These are phyloP conservation scores for Pestalotiopsis sp. DNA, from an alignment of 2,329 filamentous ascomycete species.

Conservation along the genomic window DNA sequence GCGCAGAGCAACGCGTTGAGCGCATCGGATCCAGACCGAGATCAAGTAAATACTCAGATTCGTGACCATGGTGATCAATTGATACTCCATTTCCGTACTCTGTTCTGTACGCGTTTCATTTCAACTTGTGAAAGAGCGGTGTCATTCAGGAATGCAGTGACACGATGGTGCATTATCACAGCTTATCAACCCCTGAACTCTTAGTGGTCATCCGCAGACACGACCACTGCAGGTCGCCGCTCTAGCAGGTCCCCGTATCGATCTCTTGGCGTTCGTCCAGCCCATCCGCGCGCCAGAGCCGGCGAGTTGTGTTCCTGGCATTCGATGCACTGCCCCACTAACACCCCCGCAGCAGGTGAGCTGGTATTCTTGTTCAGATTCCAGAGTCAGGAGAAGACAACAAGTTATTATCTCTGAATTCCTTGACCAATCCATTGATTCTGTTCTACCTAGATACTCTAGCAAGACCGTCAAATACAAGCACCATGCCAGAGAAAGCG, in stretches of 20 bases:
- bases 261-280: neutral
- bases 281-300: neutral
- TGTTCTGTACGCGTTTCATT: neutral
- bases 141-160: neutral
- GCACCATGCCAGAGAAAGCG: constrained; percentile 22
- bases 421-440: neutral
- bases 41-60: no score
- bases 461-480: neutral
- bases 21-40: no score
- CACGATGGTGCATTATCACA: neutral
- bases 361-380: neutral
- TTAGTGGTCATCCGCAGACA: constrained; percentile 6
- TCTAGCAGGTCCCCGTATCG: neutral
- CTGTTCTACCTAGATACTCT: neutral
- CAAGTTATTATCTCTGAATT: neutral
- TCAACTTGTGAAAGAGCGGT: neutral
- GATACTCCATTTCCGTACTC: no score
- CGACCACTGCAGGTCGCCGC: neutral
- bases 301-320: neutral
- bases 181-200: constrained; percentile 6
- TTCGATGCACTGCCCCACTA: neutral
- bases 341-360: neutral
- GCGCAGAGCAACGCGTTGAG: no score
- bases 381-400: neutral
- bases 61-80: no score